These are phyloP conservation scores for Mycena venus DNA, from an alignment of 768 basidiomycete species.

Conservation along the genomic window DNA sequence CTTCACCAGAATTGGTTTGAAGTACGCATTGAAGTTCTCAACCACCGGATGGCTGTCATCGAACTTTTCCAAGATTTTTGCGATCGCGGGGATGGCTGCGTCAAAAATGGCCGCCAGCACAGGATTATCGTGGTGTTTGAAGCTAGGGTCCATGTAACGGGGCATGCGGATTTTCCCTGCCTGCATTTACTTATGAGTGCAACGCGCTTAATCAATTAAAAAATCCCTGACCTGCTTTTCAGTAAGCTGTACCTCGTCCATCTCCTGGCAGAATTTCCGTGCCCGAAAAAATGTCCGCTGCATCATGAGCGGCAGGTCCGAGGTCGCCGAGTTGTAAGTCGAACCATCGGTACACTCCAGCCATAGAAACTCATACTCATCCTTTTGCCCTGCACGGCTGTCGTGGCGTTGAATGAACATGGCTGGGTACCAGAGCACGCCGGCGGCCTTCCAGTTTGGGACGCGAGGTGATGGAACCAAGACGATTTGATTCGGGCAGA, in stretches of 20 bases:
- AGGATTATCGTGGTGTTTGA: not conserved
- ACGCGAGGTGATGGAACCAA: too few species aligned
- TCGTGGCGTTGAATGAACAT: not conserved
- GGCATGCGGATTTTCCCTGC: not conserved
- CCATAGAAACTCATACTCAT: constrained; percentile 9
- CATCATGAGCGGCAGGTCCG: too few species aligned
- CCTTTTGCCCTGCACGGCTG: not conserved
- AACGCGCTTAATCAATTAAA: too few species aligned
- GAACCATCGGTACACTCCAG: not conserved
- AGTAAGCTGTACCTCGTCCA: not conserved
- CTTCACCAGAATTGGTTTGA: too few species aligned
- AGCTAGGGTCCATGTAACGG: not conserved
- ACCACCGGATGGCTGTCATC: too few species aligned
- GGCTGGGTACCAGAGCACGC: too few species aligned
- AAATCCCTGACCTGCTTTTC: not conserved
- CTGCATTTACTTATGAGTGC: not conserved
- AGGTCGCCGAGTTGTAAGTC: not conserved
- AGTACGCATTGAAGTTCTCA: too few species aligned
- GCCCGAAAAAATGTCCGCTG: too few species aligned
- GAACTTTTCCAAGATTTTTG: too few species aligned
- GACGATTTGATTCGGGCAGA: too few species aligned
- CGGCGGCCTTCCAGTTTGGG: too few species aligned
- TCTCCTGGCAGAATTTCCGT: not conserved
- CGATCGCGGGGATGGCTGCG: not conserved
- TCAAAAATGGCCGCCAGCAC: not conserved